A percentile compares a stretch with the other conserved stretches of the same genome.
These are phyloP conservation scores for Kwoniella botswanensis DNA, from an alignment of 768 basidiomycete species.

Conservation along the genomic window DNA sequence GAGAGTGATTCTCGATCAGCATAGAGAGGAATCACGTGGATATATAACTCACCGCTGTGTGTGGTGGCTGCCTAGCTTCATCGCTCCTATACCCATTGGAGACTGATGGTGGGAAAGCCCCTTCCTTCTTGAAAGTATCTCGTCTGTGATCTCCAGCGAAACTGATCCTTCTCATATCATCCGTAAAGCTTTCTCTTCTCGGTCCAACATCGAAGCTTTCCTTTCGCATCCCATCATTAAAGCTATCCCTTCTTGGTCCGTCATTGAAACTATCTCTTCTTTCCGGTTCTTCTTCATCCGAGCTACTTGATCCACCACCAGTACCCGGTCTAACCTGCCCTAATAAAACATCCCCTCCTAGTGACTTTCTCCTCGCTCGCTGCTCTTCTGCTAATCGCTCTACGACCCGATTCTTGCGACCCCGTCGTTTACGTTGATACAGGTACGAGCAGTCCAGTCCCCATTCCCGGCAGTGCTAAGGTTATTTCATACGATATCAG, in stretches of 20 bases:
- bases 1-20: not conserved
- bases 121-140: not conserved
- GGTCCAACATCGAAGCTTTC: conserved; percentile 1
- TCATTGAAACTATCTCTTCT: conserved; percentile 15
- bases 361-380: conserved; percentile 20
- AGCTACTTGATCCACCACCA: conserved; percentile 13
- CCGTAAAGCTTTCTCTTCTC: not conserved
- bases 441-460: conserved; percentile 36
- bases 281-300: conserved; percentile 10
- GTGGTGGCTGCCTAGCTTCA: not conserved
- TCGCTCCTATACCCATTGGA: not conserved
- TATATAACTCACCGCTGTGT: not conserved
- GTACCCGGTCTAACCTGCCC: not conserved
- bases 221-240: not conserved
- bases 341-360: conserved; percentile 9
- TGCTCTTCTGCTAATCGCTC: conserved; percentile 38
- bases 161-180: not conserved
- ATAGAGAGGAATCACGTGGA: not conserved
- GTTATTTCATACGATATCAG: not conserved
- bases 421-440: conserved; percentile 39
- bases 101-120: not conserved
- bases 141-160: not conserved
- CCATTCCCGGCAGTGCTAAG: conserved; percentile 41
- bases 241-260: not conserved
- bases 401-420: conserved; percentile 36